Percentiles rank a stretch among this genome's conserved stretches.
phyloP scores from a whole-genome alignment of 2,329 filamentous ascomycete species.

The Aspergillus piperis region DNA sequence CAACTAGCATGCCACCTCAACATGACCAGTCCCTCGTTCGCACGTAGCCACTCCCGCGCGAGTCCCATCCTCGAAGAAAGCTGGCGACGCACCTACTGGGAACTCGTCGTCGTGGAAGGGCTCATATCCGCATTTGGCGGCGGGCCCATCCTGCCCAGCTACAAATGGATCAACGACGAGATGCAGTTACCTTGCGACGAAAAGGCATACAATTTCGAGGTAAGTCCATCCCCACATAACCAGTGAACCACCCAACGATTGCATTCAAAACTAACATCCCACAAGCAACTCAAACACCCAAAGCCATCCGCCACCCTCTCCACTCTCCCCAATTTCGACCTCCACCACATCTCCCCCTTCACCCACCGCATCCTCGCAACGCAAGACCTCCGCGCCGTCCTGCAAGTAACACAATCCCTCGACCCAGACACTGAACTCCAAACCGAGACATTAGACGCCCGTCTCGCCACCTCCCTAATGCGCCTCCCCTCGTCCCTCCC shows the following conservation, averaged over 20 bases:
- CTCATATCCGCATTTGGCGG: constrained; percentile 69
- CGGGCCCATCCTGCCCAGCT: constrained; percentile 17
- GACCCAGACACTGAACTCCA: constrained; percentile 26
- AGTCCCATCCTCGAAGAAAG: constrained; percentile 72
- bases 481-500: constrained; percentile 69
- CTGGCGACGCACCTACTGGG: constrained; percentile 87
- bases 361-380: constrained; percentile 76
- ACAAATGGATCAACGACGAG: constrained; percentile 50
- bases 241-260: no score
- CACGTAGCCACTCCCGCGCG: constrained; percentile 42
- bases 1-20: constrained; percentile 70
- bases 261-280: not conserved
- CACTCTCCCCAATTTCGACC: constrained; percentile 58
- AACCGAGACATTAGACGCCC: constrained; percentile 56
- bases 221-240: constrained; percentile 1
- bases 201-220: constrained; percentile 47
- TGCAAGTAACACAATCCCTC: constrained; percentile 42
- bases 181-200: constrained; percentile 77
- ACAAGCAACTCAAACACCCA: constrained; percentile 57
- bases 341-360: constrained; percentile 66
- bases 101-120: constrained; percentile 70
- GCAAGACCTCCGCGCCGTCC: constrained; percentile 70
- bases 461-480: constrained; percentile 62
- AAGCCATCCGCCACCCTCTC: constrained; percentile 53
- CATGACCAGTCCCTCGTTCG: constrained; percentile 67